Percentiles rank a stretch among this genome's conserved stretches.
These are phyloP conservation scores for Lasiosphaeria hispida DNA, from an alignment of 495 filamentous ascomycete genomes.

Conservation along the genomic window DNA sequence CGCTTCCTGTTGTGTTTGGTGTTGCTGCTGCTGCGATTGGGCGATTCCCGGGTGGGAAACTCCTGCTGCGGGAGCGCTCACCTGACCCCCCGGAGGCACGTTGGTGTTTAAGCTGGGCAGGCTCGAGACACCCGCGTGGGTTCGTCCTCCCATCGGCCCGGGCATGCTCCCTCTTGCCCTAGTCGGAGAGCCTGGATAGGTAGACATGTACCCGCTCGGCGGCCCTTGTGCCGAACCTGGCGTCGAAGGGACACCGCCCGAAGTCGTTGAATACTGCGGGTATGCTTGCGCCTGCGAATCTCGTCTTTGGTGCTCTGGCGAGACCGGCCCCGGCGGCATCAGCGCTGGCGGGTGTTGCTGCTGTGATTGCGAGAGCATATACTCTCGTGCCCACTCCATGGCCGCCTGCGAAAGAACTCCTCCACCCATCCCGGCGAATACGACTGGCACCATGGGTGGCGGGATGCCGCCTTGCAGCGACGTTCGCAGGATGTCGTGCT, in stretches of 20 bases:
- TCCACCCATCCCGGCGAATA: constrained; percentile 81
- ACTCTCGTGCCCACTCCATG: constrained; percentile 75
- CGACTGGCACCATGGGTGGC: constrained; percentile 80
- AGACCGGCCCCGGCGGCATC: constrained; percentile 46
- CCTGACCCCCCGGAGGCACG: constrained; percentile 25
- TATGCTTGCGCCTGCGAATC: constrained; percentile 44
- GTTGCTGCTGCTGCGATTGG: constrained; percentile 35
- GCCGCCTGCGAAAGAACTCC: constrained; percentile 54
- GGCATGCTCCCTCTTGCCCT: constrained; percentile 42
- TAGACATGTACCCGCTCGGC: constrained; percentile 30
- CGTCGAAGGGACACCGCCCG: constrained; percentile 44
- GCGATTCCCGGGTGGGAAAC: constrained; percentile 31
- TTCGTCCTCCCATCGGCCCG: constrained; percentile 23
- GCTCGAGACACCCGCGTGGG: constrained; percentile 20
- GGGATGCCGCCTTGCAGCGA: constrained; percentile 79
- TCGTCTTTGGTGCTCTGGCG: constrained; percentile 44
- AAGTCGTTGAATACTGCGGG: constrained; percentile 38
- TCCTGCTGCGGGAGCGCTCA: constrained; percentile 16
- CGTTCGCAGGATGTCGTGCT: constrained; percentile 80
- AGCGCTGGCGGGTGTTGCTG: constrained; percentile 48
- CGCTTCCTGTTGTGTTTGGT: constrained; percentile 35
- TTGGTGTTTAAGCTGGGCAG: constrained; percentile 37
- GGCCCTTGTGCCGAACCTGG: constrained; percentile 43
- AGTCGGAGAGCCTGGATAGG: constrained; percentile 43
- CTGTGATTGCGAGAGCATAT: constrained; percentile 53